Conservation (phyloP, 2,329 filamentous ascomycete species). For the Sporothrix pseudoabietina region DNA sequence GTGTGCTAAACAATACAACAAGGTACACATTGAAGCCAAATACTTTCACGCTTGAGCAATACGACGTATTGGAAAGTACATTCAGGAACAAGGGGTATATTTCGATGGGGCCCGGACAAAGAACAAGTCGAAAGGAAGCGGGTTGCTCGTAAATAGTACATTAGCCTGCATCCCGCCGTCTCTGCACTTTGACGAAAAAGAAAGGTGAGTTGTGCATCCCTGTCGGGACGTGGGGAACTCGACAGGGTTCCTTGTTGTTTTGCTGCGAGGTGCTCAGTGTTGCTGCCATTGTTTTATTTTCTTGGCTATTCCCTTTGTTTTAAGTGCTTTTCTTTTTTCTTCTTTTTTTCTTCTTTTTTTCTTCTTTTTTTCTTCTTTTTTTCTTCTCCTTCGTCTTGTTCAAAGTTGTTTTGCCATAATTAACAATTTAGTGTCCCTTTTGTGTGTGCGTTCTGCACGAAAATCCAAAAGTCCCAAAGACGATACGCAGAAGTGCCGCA, state of each 20-base stretch:
- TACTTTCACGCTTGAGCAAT: background rate
- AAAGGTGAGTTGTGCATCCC: slow-evolving; percentile 25
- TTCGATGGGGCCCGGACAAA: background rate
- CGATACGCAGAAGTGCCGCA: background rate
- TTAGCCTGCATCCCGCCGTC: slow-evolving; percentile 25
- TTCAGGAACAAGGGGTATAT: background rate
- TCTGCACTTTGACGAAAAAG: slow-evolving; percentile 25
- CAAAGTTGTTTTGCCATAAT: background rate
- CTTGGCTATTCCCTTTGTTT: background rate
- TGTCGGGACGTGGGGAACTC: slow-evolving; percentile 20
- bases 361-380: background rate
- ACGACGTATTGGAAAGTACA: background rate
- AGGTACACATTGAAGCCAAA: background rate
- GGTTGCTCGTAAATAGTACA: background rate
- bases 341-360: too few relatives aligned
- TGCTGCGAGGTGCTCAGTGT: background rate
- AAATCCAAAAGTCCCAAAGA: background rate
- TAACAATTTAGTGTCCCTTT: background rate
- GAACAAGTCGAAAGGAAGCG: background rate
- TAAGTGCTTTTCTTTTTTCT: background rate
- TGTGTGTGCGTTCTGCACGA: background rate
- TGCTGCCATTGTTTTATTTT: background rate
- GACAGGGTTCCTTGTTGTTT: slow-evolving; percentile 5
- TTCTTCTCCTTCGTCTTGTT: background rate
- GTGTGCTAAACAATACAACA: background rate